These are phyloP conservation scores for Penicillium angulare DNA, from an alignment of 495 filamentous ascomycete species.

Conservation along the genomic window DNA sequence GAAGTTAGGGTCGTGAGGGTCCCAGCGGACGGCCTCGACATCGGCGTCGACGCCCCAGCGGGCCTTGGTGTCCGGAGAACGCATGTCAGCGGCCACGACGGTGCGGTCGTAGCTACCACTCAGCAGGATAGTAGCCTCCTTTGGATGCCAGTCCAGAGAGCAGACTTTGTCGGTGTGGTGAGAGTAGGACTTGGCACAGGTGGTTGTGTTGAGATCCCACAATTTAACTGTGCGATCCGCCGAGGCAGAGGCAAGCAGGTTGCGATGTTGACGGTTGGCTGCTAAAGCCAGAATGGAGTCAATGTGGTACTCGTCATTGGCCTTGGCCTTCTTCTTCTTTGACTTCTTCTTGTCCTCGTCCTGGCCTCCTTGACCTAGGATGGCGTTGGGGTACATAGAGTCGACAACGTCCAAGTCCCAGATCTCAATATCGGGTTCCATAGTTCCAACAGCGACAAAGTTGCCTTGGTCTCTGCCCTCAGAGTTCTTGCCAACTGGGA, in stretches of 20 bases:
- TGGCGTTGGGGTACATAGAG: slow-evolving; percentile 95
- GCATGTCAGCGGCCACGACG: slow-evolving; percentile 88
- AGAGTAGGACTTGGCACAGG: slow-evolving; percentile 90
- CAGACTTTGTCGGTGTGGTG: slow-evolving; percentile 95
- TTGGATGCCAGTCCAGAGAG: slow-evolving; percentile 87
- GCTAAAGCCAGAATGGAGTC: slow-evolving; percentile 89
- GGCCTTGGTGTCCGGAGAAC: slow-evolving; percentile 77
- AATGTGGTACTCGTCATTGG: slow-evolving; percentile 89
- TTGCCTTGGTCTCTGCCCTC: slow-evolving; percentile 64
- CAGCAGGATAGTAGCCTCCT: slow-evolving; percentile 81
- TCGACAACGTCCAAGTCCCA: slow-evolving; percentile 97
- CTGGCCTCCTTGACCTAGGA: slow-evolving; percentile 81
- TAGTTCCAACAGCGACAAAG: slow-evolving; percentile 92
- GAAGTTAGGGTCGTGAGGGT: slow-evolving; percentile 85
- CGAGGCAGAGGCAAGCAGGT: slow-evolving; percentile 92
- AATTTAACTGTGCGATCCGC: slow-evolving; percentile 96
- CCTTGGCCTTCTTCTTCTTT: slow-evolving; percentile 81
- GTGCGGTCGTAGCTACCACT: slow-evolving; percentile 94
- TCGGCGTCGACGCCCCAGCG: slow-evolving; percentile 93
- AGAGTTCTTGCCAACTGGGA: slow-evolving; percentile 70
- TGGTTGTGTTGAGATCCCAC: slow-evolving; percentile 90
- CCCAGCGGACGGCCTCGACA: slow-evolving; percentile 89
- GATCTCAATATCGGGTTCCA: slow-evolving; percentile 97
- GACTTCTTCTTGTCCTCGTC: slow-evolving; percentile 58
- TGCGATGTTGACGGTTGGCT: slow-evolving; percentile 87